Conservation (phyloP, 352 stramenopile genomes). For the Phytopythium cucurbitacearum region DNA sequence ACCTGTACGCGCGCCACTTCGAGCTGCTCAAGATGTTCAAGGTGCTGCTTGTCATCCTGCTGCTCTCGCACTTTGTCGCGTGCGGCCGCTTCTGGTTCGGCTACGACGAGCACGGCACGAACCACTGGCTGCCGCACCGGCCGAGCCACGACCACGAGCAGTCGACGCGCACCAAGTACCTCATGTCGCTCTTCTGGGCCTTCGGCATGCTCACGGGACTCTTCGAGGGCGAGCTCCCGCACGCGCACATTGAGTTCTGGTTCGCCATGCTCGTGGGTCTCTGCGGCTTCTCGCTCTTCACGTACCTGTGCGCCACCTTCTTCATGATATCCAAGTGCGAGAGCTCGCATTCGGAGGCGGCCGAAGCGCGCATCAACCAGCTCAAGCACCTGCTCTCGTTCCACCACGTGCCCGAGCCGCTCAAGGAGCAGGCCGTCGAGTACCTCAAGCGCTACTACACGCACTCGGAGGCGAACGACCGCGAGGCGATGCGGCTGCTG, state of each 20-base stretch:
- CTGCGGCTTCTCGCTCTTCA: slow-evolving; percentile 68
- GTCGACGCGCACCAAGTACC: slow-evolving; percentile 26
- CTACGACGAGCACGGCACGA: slow-evolving; percentile 34
- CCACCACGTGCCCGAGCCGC: slow-evolving; percentile 42
- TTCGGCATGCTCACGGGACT: slow-evolving; percentile 60
- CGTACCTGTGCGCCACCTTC: slow-evolving; percentile 60
- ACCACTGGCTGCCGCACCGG: slow-evolving; percentile 45
- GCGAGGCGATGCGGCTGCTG: slow-evolving; percentile 47
- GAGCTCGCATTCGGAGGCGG: slow-evolving; percentile 37
- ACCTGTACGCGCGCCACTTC: slow-evolving; percentile 54
- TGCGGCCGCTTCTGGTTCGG: slow-evolving; percentile 57
- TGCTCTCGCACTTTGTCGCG: slow-evolving; percentile 53
- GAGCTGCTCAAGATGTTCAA: slow-evolving; percentile 68
- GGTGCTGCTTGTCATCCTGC: slow-evolving; percentile 37
- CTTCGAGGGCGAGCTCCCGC: slow-evolving; percentile 60
- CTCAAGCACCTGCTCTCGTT: slow-evolving; percentile 69
- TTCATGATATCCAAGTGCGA: slow-evolving; percentile 83
- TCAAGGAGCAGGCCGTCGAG: slow-evolving; percentile 45
- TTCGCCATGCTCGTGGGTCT: slow-evolving; percentile 64
- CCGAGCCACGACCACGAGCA: slow-evolving; percentile 11
- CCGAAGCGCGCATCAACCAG: slow-evolving; percentile 64
- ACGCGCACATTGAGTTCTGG: slow-evolving; percentile 36
- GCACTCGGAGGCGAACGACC: slow-evolving; percentile 61
- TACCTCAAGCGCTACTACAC: slow-evolving; percentile 64
- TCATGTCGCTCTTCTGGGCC: slow-evolving; percentile 60